phyloP scores from a whole-genome alignment of 176 grass and related monocot species.

The Oryza meyeriana region DNA sequence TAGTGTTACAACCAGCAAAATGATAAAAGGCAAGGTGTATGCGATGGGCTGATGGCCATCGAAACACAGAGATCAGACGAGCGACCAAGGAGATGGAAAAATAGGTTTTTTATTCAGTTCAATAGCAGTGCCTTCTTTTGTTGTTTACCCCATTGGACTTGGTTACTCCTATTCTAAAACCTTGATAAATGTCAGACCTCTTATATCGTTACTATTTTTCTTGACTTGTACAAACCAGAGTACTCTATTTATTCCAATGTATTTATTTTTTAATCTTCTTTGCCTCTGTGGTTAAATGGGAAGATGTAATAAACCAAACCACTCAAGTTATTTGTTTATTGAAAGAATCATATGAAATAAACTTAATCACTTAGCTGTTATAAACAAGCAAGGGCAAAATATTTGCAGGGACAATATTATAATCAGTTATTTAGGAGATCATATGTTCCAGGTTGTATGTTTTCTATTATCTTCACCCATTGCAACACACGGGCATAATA shows the following conservation, averaged over 20 bases:
- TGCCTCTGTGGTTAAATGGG: background rate
- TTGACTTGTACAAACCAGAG: background rate
- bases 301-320: background rate
- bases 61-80: no score
- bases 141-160: background rate
- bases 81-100: conserved; percentile 86
- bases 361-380: background rate
- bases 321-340: background rate
- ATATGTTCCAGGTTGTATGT: no score
- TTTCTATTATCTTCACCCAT: no score
- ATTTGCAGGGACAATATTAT: background rate
- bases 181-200: background rate
- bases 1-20: conserved; percentile 32
- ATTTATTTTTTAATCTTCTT: background rate
- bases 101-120: conserved; percentile 49
- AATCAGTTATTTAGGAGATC: no score
- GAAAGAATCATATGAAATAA: background rate
- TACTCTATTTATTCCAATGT: background rate
- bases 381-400: conserved; percentile 20
- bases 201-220: background rate
- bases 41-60: no score
- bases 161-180: background rate
- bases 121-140: background rate
- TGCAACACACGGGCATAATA: no score
- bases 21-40: no score